Conservation (phyloP, 2,329 filamentous ascomycete genomes). For the Phaeosphaeria sp. region DNA sequence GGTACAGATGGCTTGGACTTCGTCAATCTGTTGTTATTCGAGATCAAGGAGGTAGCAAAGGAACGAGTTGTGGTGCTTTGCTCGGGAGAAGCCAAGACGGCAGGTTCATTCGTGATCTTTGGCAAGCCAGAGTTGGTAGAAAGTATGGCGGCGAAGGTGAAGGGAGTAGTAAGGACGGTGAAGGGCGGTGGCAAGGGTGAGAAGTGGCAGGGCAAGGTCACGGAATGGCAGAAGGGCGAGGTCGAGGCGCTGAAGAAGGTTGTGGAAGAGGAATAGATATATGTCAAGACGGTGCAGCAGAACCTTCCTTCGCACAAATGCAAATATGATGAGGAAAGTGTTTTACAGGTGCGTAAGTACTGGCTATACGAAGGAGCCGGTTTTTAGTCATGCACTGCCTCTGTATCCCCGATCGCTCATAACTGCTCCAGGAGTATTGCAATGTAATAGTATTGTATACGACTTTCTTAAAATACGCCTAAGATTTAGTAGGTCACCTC, state of each 20-base stretch:
- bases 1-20: constrained; percentile 39
- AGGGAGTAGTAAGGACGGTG: constrained; percentile 29
- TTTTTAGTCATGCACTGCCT: too few relatives aligned
- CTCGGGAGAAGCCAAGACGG: constrained; percentile 35
- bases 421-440: too few relatives aligned
- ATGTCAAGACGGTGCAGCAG: too few relatives aligned
- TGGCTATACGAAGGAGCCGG: too few relatives aligned
- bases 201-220: constrained; percentile 45
- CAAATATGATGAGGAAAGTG: too few relatives aligned
- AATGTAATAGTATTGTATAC: too few relatives aligned
- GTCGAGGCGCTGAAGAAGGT: constrained; percentile 33
- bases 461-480: too few relatives aligned
- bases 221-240: constrained; percentile 42
- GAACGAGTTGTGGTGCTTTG: constrained; percentile 34
- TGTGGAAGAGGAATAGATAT: constrained; percentile 17
- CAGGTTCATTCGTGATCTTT: constrained; percentile 36
- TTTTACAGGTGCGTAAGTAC: too few relatives aligned
- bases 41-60: constrained; percentile 34
- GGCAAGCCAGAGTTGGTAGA: constrained; percentile 36
- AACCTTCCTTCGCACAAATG: too few relatives aligned
- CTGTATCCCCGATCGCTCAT: too few relatives aligned
- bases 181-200: constrained; percentile 44
- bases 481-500: too few relatives aligned
- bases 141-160: constrained; percentile 29
- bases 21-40: constrained; percentile 34